phyloP scores from a whole-genome alignment of 805 yeast genomes.

The Tetrapisispora iriomotensis region DNA sequence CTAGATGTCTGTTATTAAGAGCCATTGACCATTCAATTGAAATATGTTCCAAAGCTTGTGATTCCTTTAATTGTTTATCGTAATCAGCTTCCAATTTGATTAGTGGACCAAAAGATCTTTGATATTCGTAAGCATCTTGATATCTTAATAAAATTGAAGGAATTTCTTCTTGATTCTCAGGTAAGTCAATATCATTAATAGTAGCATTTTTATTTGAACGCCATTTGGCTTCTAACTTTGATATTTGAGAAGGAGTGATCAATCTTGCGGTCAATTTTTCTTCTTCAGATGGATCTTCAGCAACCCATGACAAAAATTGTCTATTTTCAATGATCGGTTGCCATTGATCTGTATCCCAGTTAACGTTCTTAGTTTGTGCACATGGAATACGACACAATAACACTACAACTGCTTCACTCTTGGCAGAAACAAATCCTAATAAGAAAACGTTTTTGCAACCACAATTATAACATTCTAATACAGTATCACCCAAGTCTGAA shows the following conservation, averaged over 20 bases:
- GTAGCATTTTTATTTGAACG: conserved; percentile 61
- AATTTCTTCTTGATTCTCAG: conserved; percentile 47
- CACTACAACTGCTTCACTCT: conserved; percentile 77
- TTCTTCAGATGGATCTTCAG: conserved; percentile 56
- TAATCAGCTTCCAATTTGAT: conserved; percentile 74
- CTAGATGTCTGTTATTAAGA: conserved; percentile 53
- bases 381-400: conserved; percentile 84
- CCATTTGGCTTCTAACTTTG: conserved; percentile 75
- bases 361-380: conserved; percentile 59
- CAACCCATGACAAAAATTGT: conserved; percentile 74
- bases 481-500: conserved; percentile 78
- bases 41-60: conserved; percentile 65
- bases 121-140: conserved; percentile 76
- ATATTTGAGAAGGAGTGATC: conserved; percentile 55
- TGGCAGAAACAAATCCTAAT: conserved; percentile 81
- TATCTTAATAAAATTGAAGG: conserved; percentile 69
- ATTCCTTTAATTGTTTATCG: conserved; percentile 64
- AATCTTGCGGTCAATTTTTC: conserved; percentile 45
- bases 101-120: conserved; percentile 73
- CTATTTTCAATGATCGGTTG: conserved; percentile 75
- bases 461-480: conserved; percentile 83
- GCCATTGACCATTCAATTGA: conserved; percentile 67
- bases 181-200: conserved; percentile 50
- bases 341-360: conserved; percentile 89
- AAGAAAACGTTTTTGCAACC: conserved; percentile 72